A percentile compares a stretch with the other conserved stretches of the same genome.
These are phyloP conservation scores for Naganishia friedmannii DNA, from an alignment of 768 basidiomycete genomes.

Conservation along the genomic window DNA sequence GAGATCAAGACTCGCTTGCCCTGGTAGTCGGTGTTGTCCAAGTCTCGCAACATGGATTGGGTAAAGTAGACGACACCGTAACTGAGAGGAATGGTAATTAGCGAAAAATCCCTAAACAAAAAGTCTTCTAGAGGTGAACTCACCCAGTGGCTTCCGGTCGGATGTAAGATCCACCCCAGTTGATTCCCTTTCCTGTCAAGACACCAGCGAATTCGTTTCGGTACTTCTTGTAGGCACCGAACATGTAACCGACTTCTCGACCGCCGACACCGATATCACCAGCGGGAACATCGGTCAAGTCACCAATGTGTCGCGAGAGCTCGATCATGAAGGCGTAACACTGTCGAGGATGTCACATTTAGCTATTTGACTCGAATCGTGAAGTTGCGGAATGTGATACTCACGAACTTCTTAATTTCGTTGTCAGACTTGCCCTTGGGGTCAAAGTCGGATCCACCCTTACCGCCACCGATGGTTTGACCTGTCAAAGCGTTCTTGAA, in stretches of 20 bases:
- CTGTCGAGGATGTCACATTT: slow-evolving; percentile 20
- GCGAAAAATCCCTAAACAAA: background rate
- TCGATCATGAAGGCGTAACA: slow-evolving; percentile 67
- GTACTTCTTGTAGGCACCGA: slow-evolving; percentile 73
- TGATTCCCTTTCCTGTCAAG: slow-evolving; percentile 68
- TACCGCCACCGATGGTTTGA: slow-evolving; percentile 72
- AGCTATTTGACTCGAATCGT: background rate
- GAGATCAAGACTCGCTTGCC: slow-evolving; percentile 56
- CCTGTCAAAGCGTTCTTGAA: slow-evolving; percentile 79
- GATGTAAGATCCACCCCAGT: slow-evolving; percentile 71
- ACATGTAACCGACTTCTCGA: slow-evolving; percentile 72
- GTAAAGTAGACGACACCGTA: slow-evolving; percentile 76
- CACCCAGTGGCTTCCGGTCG: slow-evolving; percentile 68
- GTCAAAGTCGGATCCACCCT: slow-evolving; percentile 76
- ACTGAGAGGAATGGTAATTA: background rate
- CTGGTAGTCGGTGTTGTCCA: slow-evolving; percentile 60
- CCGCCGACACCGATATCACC: slow-evolving; percentile 70
- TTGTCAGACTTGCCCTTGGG: slow-evolving; percentile 74
- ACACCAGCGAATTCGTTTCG: slow-evolving; percentile 67
- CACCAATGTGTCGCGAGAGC: slow-evolving; percentile 68
- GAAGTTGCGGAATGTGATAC: slow-evolving; percentile 28
- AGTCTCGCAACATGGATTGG: slow-evolving; percentile 63
- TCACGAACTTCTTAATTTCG: slow-evolving; percentile 68
- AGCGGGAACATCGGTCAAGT: slow-evolving; percentile 70
- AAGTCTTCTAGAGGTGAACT: background rate